These are phyloP conservation scores for Backusella australiensis DNA, from an alignment of 192 early-diverging fungal species.

Conservation along the genomic window DNA sequence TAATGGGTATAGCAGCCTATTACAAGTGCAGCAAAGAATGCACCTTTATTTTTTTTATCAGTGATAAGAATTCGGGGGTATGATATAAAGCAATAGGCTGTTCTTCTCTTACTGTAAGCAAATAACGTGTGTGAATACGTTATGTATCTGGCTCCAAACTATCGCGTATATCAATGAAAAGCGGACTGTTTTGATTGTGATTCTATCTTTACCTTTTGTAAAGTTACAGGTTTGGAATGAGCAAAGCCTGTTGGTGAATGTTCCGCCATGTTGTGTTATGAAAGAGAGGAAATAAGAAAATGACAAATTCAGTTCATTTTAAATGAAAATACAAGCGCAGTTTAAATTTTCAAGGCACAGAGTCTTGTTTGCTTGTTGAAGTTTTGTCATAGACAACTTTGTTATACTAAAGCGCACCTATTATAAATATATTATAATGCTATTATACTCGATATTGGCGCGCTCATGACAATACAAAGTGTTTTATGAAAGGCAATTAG, in stretches of 20 bases:
- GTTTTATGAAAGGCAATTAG: neutral
- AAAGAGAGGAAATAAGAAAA: neutral
- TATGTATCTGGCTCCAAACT: constrained; percentile 17
- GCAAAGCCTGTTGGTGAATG: neutral
- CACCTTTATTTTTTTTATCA: constrained; percentile 38
- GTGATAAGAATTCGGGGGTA: neutral
- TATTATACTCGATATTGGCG: no score
- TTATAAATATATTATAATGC: neutral
- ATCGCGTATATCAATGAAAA: neutral
- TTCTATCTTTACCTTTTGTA: neutral
- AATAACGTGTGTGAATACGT: constrained; percentile 24
- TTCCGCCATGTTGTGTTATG: neutral
- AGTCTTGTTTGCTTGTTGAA: neutral
- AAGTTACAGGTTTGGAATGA: neutral
- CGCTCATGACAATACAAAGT: neutral
- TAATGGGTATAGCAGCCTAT: constrained; percentile 76
- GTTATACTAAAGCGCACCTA: neutral
- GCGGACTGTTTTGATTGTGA: neutral
- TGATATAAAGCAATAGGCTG: neutral
- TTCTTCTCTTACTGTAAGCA: constrained; percentile 15
- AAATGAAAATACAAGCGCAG: neutral
- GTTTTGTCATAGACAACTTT: neutral
- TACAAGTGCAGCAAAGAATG: constrained; percentile 65
- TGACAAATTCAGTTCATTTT: neutral
- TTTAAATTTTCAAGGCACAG: neutral